These are phyloP conservation scores for Hyphopichia homilentoma DNA, from an alignment of 805 yeast genomes.

Conservation along the genomic window DNA sequence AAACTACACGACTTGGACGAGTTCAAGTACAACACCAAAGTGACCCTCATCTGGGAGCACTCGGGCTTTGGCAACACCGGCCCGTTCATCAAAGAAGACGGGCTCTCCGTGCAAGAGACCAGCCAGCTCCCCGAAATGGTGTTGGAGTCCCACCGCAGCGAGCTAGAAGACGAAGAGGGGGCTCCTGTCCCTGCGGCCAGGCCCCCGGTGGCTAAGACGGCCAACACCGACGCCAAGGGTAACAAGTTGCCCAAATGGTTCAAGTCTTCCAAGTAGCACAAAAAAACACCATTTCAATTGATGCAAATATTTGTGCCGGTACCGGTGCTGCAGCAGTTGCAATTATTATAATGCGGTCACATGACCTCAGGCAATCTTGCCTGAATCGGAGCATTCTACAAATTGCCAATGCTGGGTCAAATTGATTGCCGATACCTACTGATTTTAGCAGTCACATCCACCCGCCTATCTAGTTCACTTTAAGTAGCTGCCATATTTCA, in stretches of 20 bases:
- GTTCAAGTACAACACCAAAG: conserved; percentile 24
- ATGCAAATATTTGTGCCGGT: too few relatives aligned
- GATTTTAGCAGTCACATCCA: too few relatives aligned
- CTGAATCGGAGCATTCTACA: too few relatives aligned
- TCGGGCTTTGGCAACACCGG: conserved; percentile 12
- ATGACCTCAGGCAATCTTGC: too few relatives aligned
- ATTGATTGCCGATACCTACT: too few relatives aligned
- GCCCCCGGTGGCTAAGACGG: not conserved
- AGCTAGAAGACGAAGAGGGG: conserved; percentile 25
- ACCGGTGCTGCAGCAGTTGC: too few relatives aligned
- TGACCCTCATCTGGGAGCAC: conserved; percentile 35
- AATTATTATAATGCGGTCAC: too few relatives aligned
- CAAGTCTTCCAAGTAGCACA: too few relatives aligned
- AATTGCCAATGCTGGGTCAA: too few relatives aligned
- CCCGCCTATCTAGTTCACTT: too few relatives aligned
- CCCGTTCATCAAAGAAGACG: conserved; percentile 20
- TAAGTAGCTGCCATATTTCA: too few relatives aligned
- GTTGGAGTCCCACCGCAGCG: conserved; percentile 28
- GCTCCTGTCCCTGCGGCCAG: not conserved
- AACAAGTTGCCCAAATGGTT: conserved; percentile 23
- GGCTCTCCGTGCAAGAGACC: conserved; percentile 16
- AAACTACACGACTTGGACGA: conserved; percentile 24
- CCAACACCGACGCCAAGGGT: conserved; percentile 1
- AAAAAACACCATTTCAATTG: too few relatives aligned
- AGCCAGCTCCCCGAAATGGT: conserved; percentile 33